Evolutionary conservation across 306 rosid genomes (phyloP).

Genomic region (Casuarina glauca): DNA sequence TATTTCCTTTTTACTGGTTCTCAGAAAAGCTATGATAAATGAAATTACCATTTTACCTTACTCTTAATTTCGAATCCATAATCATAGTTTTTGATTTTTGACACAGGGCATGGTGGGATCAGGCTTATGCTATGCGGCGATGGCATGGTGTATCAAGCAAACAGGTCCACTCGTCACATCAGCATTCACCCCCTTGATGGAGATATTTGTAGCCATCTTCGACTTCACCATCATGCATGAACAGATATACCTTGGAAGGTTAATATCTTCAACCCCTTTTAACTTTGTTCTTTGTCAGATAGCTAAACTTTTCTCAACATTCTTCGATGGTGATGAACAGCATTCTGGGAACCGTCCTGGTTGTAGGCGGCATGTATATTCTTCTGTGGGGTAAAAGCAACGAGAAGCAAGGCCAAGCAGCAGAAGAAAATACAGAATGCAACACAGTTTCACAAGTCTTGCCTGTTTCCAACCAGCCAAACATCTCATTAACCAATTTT

Average conservation of each 20-base stretch:
- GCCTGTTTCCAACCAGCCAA: conserved; percentile 19
- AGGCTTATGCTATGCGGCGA: conserved; percentile 87
- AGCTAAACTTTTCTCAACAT: conserved; percentile 21
- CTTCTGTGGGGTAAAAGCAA: conserved; percentile 77
- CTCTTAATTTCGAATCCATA: neutral
- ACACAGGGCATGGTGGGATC: conserved; percentile 85
- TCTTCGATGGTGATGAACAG: conserved; percentile 45
- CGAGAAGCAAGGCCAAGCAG: conserved; percentile 51
- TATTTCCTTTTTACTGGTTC: no score
- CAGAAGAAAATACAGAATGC: conserved; percentile 39
- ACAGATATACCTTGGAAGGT: conserved; percentile 85
- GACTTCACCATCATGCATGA: conserved; percentile 65
- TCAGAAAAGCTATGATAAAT: no score
- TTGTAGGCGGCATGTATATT: conserved; percentile 77
- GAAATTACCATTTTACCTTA: no score
- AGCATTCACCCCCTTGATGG: conserved; percentile 72
- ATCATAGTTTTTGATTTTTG: conserved; percentile 5
- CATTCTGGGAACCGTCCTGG: conserved; percentile 63
- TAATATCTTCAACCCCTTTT: conserved; percentile 21
- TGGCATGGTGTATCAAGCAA: conserved; percentile 91
- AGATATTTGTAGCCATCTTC: conserved; percentile 67
- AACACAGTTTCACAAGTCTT: conserved; percentile 24
- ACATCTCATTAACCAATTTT: conserved; percentile 1
- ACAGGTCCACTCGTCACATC: conserved; percentile 85
- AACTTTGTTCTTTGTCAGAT: neutral